Evolutionary conservation across 169 alveolate species (phyloP).

Genomic region (Plasmodium cynomolgi): DNA sequence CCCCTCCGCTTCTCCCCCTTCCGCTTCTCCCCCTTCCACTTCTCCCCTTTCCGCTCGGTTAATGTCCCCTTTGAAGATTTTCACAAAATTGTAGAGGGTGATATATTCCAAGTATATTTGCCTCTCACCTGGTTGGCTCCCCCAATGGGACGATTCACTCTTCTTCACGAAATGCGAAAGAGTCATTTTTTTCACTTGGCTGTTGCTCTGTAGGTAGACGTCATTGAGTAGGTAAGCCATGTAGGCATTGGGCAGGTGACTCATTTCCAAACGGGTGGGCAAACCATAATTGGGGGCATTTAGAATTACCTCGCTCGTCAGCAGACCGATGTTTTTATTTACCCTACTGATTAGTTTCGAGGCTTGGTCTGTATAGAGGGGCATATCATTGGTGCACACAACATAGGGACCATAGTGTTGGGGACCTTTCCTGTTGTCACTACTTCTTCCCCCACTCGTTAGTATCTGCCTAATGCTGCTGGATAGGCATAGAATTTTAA

Average conservation of each 20-base stretch:
- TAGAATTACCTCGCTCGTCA: constrained; percentile 32
- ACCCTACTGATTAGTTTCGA: constrained; percentile 8
- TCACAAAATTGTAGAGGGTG: constrained; percentile 56
- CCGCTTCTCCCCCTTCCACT: too few species aligned
- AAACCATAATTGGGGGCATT: constrained; percentile 4
- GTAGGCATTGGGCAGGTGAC: not conserved
- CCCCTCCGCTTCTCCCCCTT: too few species aligned
- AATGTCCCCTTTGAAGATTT: constrained; percentile 48
- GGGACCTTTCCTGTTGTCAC: not conserved
- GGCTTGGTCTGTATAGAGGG: not conserved
- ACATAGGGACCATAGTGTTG: not conserved
- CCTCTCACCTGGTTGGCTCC: not conserved
- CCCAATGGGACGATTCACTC: constrained; percentile 2
- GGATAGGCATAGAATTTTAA: constrained; percentile 35
- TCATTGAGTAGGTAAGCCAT: constrained; percentile 63
- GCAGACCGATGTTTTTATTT: constrained; percentile 24
- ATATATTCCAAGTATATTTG: constrained; percentile 54
- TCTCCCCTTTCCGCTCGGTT: constrained; percentile 26
- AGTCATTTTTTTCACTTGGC: constrained; percentile 4
- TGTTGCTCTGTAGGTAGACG: constrained; percentile 54
- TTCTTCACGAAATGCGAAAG: constrained; percentile 38
- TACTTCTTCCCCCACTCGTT: constrained; percentile 2
- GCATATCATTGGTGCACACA: not conserved
- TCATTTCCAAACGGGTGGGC: not conserved
- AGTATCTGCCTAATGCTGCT: constrained; percentile 54